Percentiles rank a stretch among this genome's conserved stretches.
Evolutionary conservation across 2,329 filamentous ascomycete genomes (phyloP).

Genomic region (Ophiostoma ulmi): DNA sequence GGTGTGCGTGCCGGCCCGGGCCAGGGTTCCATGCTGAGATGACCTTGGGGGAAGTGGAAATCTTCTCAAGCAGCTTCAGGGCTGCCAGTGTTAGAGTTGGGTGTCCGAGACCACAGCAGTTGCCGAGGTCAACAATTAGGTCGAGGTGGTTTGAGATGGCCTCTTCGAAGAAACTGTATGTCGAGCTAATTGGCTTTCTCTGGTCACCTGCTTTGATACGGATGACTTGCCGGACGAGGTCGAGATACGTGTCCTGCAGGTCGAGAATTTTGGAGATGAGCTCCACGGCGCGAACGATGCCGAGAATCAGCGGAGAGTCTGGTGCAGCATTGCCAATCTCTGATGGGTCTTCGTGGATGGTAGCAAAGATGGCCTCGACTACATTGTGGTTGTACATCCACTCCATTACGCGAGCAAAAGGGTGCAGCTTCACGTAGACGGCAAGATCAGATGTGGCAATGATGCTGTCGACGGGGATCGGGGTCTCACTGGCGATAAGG

Average conservation of each 20-base stretch:
- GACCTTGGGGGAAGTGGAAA: slow-evolving; percentile 78
- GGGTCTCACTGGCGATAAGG: slow-evolving; percentile 73
- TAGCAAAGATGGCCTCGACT: slow-evolving; percentile 69
- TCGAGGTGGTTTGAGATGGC: slow-evolving; percentile 75
- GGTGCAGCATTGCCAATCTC: slow-evolving; percentile 67
- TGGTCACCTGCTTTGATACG: slow-evolving; percentile 59
- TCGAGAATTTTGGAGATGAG: slow-evolving; percentile 79
- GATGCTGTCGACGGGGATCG: slow-evolving; percentile 66
- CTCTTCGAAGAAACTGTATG: slow-evolving; percentile 87
- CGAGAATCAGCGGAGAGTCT: slow-evolving; percentile 75
- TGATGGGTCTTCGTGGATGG: slow-evolving; percentile 68
- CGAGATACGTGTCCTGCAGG: slow-evolving; percentile 83
- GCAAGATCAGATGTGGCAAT: slow-evolving; percentile 70
- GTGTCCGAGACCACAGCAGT: slow-evolving; percentile 81
- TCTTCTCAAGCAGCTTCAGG: slow-evolving; percentile 74
- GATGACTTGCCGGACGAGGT: slow-evolving; percentile 76
- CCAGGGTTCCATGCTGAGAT: slow-evolving; percentile 63
- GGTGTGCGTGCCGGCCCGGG: slow-evolving; percentile 55
- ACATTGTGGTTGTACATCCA: slow-evolving; percentile 96
- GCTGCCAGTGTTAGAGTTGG: slow-evolving; percentile 74
- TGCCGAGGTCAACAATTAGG: slow-evolving; percentile 74
- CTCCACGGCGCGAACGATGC: slow-evolving; percentile 73
- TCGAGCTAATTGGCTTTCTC: slow-evolving; percentile 59
- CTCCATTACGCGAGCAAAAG: slow-evolving; percentile 92
- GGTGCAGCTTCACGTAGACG: slow-evolving; percentile 79